Evolutionary conservation across 2,329 filamentous ascomycete species (phyloP).

Genomic region (Fusarium anthophilum): DNA sequence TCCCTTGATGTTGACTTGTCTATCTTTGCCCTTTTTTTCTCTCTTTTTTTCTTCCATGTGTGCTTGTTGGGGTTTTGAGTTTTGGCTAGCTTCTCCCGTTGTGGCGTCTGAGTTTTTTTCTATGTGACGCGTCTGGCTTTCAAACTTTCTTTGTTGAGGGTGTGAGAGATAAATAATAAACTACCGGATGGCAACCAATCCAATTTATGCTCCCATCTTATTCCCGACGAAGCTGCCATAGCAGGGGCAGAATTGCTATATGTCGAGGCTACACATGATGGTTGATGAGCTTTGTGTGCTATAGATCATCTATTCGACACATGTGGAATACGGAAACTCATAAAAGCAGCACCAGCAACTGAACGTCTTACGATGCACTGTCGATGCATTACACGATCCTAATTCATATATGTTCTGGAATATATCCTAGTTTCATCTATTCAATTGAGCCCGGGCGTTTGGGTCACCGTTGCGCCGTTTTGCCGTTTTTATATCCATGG

Average conservation of each 20-base stretch:
- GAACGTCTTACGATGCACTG: too few relatives aligned
- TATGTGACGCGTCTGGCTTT: constrained; percentile 1
- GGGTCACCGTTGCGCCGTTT: not conserved
- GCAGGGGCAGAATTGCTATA: not conserved
- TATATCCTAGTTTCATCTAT: not conserved
- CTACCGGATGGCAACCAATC: not conserved
- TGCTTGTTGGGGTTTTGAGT: not conserved
- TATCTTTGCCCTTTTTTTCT: not conserved
- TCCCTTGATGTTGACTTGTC: not conserved
- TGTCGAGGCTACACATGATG: not conserved
- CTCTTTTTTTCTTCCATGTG: not conserved
- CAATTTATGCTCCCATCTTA: not conserved
- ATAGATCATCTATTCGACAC: too few relatives aligned
- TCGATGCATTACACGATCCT: not conserved
- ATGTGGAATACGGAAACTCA: not conserved
- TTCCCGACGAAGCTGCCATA: not conserved
- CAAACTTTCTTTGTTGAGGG: not conserved
- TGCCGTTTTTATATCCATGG: not conserved
- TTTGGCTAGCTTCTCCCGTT: not conserved
- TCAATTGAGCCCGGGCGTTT: not conserved
- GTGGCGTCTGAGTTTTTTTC: constrained; percentile 19
- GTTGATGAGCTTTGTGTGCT: not conserved
- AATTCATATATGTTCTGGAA: not conserved
- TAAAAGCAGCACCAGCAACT: not conserved
- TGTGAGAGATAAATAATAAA: constrained; percentile 7